Percentiles rank a stretch among this genome's conserved stretches.
Conservation (phyloP, 2,329 filamentous ascomycete species). For the Seiridium cupressi region DNA sequence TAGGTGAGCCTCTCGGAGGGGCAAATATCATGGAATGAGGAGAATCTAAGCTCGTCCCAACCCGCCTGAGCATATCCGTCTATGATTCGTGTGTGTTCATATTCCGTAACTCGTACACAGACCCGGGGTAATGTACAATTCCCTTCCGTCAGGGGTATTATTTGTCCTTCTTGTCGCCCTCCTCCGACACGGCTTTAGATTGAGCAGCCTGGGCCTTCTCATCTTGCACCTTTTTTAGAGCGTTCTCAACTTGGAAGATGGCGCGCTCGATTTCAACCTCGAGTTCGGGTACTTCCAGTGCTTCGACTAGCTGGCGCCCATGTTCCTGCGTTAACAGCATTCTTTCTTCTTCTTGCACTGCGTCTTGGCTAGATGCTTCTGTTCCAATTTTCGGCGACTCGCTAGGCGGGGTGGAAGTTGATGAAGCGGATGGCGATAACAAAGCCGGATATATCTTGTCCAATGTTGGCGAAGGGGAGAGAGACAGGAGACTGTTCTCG, state of each 20-base stretch:
- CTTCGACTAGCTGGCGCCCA: slow-evolving; percentile 57
- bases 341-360: slow-evolving; percentile 35
- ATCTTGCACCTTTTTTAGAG: slow-evolving; percentile 35
- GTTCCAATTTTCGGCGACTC: slow-evolving; percentile 9
- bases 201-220: slow-evolving; percentile 16
- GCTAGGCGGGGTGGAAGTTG: slow-evolving; percentile 19
- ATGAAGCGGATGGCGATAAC: slow-evolving; percentile 22
- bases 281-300: slow-evolving; percentile 66
- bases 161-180: slow-evolving; percentile 15
- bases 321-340: slow-evolving; percentile 51
- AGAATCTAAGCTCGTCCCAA: slow-evolving; percentile 9
- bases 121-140: background rate
- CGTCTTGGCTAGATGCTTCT: slow-evolving; percentile 14
- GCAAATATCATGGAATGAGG: slow-evolving; percentile 11
- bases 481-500: slow-evolving; percentile 66
- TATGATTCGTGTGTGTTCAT: slow-evolving; percentile 13
- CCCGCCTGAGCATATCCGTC: slow-evolving; percentile 1
- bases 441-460: slow-evolving; percentile 66
- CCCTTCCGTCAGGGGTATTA: slow-evolving; percentile 10
- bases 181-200: slow-evolving; percentile 1
- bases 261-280: slow-evolving; percentile 73
- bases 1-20: background rate
- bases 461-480: slow-evolving; percentile 65
- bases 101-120: slow-evolving; percentile 5
- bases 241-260: slow-evolving; percentile 67